Evolutionary conservation across 192 early-diverging fungal genomes (phyloP), one percentile per base, ranked within the genome.

Genomic region (Phycomyces nitens): DNA sequence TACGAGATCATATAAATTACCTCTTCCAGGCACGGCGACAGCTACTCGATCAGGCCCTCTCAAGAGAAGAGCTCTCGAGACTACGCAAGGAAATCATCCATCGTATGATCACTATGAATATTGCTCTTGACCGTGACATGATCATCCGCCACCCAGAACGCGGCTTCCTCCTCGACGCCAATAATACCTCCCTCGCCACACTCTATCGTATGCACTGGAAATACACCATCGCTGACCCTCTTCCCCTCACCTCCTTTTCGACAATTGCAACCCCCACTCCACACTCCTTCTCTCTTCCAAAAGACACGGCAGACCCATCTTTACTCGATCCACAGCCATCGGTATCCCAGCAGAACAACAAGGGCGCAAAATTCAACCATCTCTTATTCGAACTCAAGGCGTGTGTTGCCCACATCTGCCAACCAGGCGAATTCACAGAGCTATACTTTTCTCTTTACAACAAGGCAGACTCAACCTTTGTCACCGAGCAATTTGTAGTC

Each of bases 401-500:
- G 2, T 83, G 78, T 62, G 75, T 76, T 8, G 84, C 85, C 11
- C 69, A 73, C 21, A 79, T 87, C 14, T 89, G 87, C 51, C 68
- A 77, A 27, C 71, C 74, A 21, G 82, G 81, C 8, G 88, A 89
- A 71, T 81, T 68, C 54, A 79, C 80, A 0, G 87, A 89, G 53
- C 73, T 86, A 49, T 66, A 75, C 12, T 88, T 89, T 69, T 77
- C 78, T 2, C 66, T 89, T 12, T 89, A 85, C 62, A 77, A 80
- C 43, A 60, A 64, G 39, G 23, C 57, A 0, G 82, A 85, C 34
- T 51, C 55, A 15, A 69, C 70, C 16, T 73, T 81, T 40, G 52
- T 89, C 9, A 78, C 82, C n/a, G 88, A 89, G 62, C 80, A 86
- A 20, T 89, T 79, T 63, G 38, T 78, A 1, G 76, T 89, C 20